Evolutionary conservation across 1,284 basidiomycete species (phyloP).

Genomic region (Inonotus obliquus): DNA sequence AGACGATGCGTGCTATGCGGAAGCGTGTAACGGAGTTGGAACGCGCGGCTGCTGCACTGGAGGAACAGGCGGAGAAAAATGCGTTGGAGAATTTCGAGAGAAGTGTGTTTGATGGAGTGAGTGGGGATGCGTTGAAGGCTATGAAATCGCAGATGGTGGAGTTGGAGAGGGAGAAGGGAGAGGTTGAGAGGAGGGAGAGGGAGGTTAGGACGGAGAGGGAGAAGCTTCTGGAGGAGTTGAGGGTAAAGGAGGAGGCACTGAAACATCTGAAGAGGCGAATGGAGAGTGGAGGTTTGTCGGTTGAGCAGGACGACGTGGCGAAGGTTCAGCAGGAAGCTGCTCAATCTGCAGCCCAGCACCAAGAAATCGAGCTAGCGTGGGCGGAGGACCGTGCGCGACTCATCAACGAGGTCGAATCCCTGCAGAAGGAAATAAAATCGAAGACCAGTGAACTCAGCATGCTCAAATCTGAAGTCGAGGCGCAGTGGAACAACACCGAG

Average conservation of each 20-base stretch:
- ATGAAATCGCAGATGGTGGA: constrained; percentile 59
- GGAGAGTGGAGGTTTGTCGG: constrained; percentile 36
- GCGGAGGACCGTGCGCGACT: constrained; percentile 46
- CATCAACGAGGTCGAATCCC: constrained; percentile 29
- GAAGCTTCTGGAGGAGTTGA: constrained; percentile 44
- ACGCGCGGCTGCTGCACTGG: constrained; percentile 52
- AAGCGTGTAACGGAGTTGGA: constrained; percentile 71
- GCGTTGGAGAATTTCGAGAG: constrained; percentile 64
- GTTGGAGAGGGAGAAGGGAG: constrained; percentile 55
- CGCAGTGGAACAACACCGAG: constrained; percentile 21
- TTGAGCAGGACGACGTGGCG: constrained; percentile 30
- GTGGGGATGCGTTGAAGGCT: constrained; percentile 59
- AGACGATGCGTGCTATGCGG: constrained; percentile 54
- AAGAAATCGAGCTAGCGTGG: constrained; percentile 38
- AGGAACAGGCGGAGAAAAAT: constrained; percentile 65
- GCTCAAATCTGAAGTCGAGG: constrained; percentile 30
- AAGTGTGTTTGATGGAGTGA: constrained; percentile 75
- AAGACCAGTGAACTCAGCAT: constrained; percentile 27
- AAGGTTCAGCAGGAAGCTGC: constrained; percentile 35
- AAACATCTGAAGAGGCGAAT: constrained; percentile 52
- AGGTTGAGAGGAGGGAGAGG: constrained; percentile 39
- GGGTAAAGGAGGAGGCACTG: constrained; percentile 47
- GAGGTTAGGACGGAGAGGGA: constrained; percentile 32
- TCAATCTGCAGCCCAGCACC: constrained; percentile 40
- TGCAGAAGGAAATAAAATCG: constrained; percentile 5